These are phyloP conservation scores for Albizia julibrissin DNA, from an alignment of 306 rosid genomes.

Conservation along the genomic window DNA sequence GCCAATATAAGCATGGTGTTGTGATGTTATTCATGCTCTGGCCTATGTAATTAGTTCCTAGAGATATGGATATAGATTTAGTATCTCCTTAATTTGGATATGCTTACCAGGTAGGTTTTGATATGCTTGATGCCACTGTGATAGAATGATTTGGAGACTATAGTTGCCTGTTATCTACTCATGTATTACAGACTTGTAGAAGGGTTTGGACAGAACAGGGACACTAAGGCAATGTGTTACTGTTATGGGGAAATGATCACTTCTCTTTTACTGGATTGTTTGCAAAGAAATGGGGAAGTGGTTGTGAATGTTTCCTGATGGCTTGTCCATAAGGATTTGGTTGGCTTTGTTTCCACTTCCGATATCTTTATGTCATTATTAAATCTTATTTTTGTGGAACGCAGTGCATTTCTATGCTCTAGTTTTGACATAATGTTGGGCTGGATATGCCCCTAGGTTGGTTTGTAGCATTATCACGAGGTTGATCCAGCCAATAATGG, in stretches of 20 bases:
- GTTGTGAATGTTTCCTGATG: not conserved
- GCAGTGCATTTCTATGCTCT: not conserved
- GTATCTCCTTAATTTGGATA: not conserved
- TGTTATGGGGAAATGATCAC: not conserved
- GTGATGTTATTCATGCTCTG: not conserved
- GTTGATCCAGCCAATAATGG: not conserved
- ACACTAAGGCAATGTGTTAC: not conserved
- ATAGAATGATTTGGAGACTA: not conserved
- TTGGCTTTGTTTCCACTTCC: not conserved
- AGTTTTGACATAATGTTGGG: not conserved
- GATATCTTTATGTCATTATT: not conserved
- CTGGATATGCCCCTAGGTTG: slow-evolving; percentile 2
- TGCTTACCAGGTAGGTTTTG: not conserved
- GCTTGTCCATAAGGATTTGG: not conserved
- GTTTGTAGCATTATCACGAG: not conserved
- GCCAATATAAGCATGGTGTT: not conserved
- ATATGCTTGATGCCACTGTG: not conserved
- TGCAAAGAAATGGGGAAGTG: not conserved
- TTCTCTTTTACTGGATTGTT: not conserved
- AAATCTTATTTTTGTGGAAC: not conserved
- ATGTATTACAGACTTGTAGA: not conserved
- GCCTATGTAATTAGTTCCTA: not conserved
- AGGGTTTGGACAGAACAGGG: not conserved
- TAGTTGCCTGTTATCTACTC: not conserved
- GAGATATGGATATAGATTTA: not conserved